phyloP scores from a whole-genome alignment of 805 yeast species.

The Barnettozyma siamensis region DNA sequence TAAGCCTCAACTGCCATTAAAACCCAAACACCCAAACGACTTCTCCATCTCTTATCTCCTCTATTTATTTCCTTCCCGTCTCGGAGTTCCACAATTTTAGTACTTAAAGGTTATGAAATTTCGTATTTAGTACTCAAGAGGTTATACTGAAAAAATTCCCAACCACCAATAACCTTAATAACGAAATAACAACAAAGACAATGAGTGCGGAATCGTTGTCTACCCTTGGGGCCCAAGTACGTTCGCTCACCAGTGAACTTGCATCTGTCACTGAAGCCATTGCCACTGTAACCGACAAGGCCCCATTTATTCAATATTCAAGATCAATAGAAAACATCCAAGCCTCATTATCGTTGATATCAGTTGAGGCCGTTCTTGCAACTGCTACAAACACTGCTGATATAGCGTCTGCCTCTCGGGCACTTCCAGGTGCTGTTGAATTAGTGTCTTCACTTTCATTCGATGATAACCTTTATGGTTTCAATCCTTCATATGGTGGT shows the following conservation, averaged over 20 bases:
- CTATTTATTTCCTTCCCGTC: too few species aligned
- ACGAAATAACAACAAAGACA: too few species aligned
- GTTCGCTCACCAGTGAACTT: slow-evolving; percentile 13
- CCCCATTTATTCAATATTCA: slow-evolving; percentile 12
- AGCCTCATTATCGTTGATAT: slow-evolving; percentile 14
- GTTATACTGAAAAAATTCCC: too few species aligned
- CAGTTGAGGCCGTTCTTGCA: slow-evolving; percentile 13
- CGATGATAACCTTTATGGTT: slow-evolving; percentile 29
- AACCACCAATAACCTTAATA: too few species aligned
- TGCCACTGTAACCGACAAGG: slow-evolving; percentile 17
- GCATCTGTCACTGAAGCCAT: slow-evolving; percentile 11
- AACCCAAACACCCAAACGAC: too few species aligned
- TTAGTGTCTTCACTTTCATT: slow-evolving; percentile 6
- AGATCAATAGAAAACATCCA: slow-evolving; percentile 14
- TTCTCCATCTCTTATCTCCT: too few species aligned
- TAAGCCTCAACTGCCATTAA: too few species aligned
- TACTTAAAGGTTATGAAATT: too few species aligned
- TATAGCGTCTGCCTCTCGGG: slow-evolving; percentile 11
- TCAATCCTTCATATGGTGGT: slow-evolving; percentile 48
- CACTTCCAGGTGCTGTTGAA: slow-evolving; percentile 2
- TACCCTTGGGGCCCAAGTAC: slow-evolving; percentile 3
- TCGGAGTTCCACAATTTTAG: too few species aligned
- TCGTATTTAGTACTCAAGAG: too few species aligned
- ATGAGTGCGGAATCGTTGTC: too few species aligned
- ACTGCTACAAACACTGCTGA: slow-evolving; percentile 11